These are phyloP conservation scores for Leishmania lainsoni DNA, from an alignment of 208 protist species.

Conservation along the genomic window DNA sequence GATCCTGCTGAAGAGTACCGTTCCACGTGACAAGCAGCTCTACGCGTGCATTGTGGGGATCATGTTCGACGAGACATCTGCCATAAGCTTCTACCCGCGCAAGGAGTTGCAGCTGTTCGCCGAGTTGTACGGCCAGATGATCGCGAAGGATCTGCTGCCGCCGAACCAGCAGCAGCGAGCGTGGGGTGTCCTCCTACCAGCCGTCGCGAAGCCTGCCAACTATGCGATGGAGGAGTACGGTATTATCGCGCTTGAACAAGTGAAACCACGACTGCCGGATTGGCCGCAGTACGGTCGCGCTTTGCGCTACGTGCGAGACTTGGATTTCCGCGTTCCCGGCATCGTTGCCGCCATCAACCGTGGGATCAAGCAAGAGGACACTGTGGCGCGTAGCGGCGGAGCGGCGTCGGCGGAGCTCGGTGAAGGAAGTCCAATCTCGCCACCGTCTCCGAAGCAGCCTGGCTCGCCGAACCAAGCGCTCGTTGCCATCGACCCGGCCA, in stretches of 20 bases:
- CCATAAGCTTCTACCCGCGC: slow-evolving; percentile 74
- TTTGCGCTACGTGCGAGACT: slow-evolving; percentile 81
- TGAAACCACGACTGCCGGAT: slow-evolving; percentile 94
- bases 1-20: slow-evolving; percentile 60
- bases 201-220: slow-evolving; percentile 88
- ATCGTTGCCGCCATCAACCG: slow-evolving; percentile 89
- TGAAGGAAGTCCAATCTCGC: slow-evolving; percentile 27
- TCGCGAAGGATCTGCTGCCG: slow-evolving; percentile 76
- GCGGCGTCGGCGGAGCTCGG: slow-evolving; percentile 14
- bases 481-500: slow-evolving; percentile 69
- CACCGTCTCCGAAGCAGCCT: slow-evolving; percentile 26
- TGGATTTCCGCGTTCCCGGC: slow-evolving; percentile 89
- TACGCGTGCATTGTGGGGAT: slow-evolving; percentile 88
- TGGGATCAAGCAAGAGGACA: slow-evolving; percentile 79
- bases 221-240: slow-evolving; percentile 96
- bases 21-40: slow-evolving; percentile 76
- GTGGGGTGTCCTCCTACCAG: slow-evolving; percentile 90
- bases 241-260: slow-evolving; percentile 94
- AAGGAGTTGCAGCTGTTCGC: slow-evolving; percentile 87
- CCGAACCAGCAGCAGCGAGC: slow-evolving; percentile 77
- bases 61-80: slow-evolving; percentile 83
- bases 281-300: slow-evolving; percentile 95
- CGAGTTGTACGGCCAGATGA: slow-evolving; percentile 84
- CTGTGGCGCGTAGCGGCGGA: slow-evolving; percentile 29
- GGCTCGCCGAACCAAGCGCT: slow-evolving; percentile 30